Evolutionary conservation across 176 grass and related monocot genomes (phyloP).

Genomic region (Leersia perrieri): DNA sequence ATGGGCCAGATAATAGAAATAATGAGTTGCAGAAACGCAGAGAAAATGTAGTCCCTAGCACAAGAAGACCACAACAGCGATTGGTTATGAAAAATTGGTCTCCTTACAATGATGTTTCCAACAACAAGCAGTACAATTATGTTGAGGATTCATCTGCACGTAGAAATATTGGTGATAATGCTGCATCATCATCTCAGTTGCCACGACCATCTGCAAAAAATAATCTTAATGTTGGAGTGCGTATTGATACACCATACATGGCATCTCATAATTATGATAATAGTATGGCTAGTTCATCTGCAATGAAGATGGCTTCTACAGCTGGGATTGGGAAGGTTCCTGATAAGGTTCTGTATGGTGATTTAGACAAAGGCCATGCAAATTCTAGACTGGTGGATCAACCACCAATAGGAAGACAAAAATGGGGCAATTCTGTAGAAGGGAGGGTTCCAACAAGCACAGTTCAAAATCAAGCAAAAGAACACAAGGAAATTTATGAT

Average conservation of each 20-base stretch:
- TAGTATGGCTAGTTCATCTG: constrained; percentile 49
- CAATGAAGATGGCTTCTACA: constrained; percentile 35
- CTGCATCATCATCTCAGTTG: constrained; percentile 68
- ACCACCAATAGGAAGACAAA: constrained; percentile 43
- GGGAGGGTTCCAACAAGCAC: constrained; percentile 32
- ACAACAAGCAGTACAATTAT: constrained; percentile 76
- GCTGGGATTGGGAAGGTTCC: constrained; percentile 44
- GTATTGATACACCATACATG: constrained; percentile 46
- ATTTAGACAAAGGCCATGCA: constrained; percentile 46
- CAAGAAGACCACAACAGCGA: constrained; percentile 72
- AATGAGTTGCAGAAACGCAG: constrained; percentile 63
- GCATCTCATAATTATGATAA: constrained; percentile 49
- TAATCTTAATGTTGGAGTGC: constrained; percentile 54
- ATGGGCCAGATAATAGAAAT: constrained; percentile 57
- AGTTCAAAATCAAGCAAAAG: constrained; percentile 44
- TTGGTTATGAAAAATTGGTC: constrained; percentile 96
- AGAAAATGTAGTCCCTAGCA: constrained; percentile 67
- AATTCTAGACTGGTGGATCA: constrained; percentile 39
- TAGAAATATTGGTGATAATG: constrained; percentile 64
- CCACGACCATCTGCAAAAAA: constrained; percentile 51
- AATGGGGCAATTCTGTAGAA: constrained; percentile 35
- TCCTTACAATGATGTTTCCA: constrained; percentile 92
- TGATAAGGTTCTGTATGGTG: constrained; percentile 37
- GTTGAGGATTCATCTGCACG: constrained; percentile 49
- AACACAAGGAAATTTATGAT: constrained; percentile 31